Evolutionary conservation across 164 flowering plant species (phyloP), one percentile per base, ranked within the genome.

Genomic region (Taxillus chinensis): DNA sequence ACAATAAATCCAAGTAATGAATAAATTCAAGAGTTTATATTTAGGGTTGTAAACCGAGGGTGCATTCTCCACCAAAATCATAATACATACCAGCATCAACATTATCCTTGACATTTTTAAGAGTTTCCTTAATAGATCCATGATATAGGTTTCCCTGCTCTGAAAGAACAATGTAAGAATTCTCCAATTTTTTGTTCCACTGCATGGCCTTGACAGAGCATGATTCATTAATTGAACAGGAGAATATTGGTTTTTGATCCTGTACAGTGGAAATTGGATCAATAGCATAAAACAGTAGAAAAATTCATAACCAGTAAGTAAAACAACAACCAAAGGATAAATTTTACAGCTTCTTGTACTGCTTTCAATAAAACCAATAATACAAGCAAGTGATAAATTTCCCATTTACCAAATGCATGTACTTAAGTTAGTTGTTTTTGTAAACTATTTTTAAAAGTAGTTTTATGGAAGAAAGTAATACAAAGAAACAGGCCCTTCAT

Each of bases 21-120:
- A 27, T 27, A 27, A 27, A 27, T 27, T 27, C 27, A 0, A 27
- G 27, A 27, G 27, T 27, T 27, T 27, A 27, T 27, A 27, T 27
- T 27, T 27, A 27, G 27, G 27, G 27, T 27, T 27, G 27, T 27
- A 27, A 27, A 0, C 27, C 2, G 2, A 27, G 27, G 27, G 27
- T 27, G 27, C 27, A 27, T 27, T 27, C 13, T 48, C 9, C 4
- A 7, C 10, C 3, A 48, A 6, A 17, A 45, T 27, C 16, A 62
- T 27, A 70, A 62, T 50, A 55, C 74, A 59, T 71, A 95, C 99
- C 90, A 70, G 96, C 90, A 80, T 89, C 96, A 69, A 95, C 96
- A 71, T 74, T 59, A 39, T 86, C 89, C 85, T 83, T 75, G 41
- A 86, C 76, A 65, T 71, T 60, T 60, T 67, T 69, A 45, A 75